Evolutionary conservation across 2,329 filamentous ascomycete genomes (phyloP).

Genomic region (Trichoderma koningii): DNA sequence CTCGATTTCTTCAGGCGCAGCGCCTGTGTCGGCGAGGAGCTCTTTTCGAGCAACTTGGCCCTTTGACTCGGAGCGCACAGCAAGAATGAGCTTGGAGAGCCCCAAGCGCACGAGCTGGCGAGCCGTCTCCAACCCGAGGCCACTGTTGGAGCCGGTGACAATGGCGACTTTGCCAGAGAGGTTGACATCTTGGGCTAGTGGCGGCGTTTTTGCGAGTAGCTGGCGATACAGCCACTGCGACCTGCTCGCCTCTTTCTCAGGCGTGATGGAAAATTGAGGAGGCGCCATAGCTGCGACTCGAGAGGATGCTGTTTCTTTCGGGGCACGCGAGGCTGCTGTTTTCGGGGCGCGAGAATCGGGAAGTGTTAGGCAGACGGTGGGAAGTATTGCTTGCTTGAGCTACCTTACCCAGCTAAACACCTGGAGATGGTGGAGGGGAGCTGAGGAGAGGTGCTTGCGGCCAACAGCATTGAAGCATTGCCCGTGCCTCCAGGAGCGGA

Average conservation of each 20-base stretch:
- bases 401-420: neutral
- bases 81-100: conserved; percentile 7
- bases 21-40: neutral
- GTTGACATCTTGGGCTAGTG: neutral
- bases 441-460: neutral
- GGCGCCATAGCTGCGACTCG: neutral
- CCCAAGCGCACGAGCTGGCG: conserved; percentile 4
- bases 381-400: neutral
- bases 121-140: conserved; percentile 4
- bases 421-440: neutral
- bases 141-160: neutral
- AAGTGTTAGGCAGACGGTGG: neutral
- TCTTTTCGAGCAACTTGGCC: conserved; percentile 10
- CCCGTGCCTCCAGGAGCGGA: neutral
- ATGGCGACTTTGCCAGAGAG: neutral
- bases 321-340: too few species aligned
- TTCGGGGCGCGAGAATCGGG: neutral
- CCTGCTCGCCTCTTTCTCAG: conserved; percentile 10
- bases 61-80: conserved; percentile 12
- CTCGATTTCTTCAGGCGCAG: neutral
- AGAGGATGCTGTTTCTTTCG: too few species aligned
- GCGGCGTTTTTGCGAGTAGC: neutral
- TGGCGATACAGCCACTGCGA: neutral
- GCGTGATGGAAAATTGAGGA: conserved; percentile 1
- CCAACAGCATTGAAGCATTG: too few species aligned